Evolutionary conservation across 1,284 basidiomycete genomes (phyloP), one percentile per base, ranked within the genome.

Genomic region (Vanrija pseudolonga): DNA sequence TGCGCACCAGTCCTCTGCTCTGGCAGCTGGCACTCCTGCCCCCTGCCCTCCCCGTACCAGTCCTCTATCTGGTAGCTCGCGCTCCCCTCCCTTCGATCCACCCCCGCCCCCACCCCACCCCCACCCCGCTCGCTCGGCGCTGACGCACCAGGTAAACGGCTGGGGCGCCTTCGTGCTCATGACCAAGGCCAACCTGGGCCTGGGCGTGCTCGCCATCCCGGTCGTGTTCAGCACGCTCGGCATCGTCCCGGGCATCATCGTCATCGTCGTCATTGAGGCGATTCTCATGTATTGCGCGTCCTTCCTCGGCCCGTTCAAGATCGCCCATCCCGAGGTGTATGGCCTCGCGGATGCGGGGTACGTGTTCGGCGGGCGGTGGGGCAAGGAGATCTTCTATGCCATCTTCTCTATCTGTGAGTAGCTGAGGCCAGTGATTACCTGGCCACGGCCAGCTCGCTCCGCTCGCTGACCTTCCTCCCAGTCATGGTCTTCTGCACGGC

Each of bases 171-270:
- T 59, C 24, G 63, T 63, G n/a, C 60, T 70, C 36, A 59, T 59
- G 53, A 59, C 67, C 36, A 57, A 65, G 55, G 60, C 63, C 17
- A 66, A 68, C 56, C 65, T 73, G 39, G 70, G 66, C 18, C 56
- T 71, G 17, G 69, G 68, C 45, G 66, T 71, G 0, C 54, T 69
- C 17, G 60, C 63, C 5, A 67, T 71, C 44, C 70, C 70, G 2
- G 43, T 61, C 7, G 68, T 71, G 2, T 61, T 72, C 18, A 28
- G 59, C 37, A 59, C 60, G 0, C 57, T 67, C 23, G 68, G 69
- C 6, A 58, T 64, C 23, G 66, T 68, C 3, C 69, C 71, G 1
- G 71, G 71, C 12, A 51, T 67, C 37, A 48, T 72, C 19, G 40
- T 65, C 46, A 55, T 74, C 23, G 20, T 71, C 15, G 57, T 56